Evolutionary conservation across 2,329 filamentous ascomycete species (phyloP), one percentile per base, ranked within the genome.

Genomic region (Arthrobotrys pseudoclavata): DNA sequence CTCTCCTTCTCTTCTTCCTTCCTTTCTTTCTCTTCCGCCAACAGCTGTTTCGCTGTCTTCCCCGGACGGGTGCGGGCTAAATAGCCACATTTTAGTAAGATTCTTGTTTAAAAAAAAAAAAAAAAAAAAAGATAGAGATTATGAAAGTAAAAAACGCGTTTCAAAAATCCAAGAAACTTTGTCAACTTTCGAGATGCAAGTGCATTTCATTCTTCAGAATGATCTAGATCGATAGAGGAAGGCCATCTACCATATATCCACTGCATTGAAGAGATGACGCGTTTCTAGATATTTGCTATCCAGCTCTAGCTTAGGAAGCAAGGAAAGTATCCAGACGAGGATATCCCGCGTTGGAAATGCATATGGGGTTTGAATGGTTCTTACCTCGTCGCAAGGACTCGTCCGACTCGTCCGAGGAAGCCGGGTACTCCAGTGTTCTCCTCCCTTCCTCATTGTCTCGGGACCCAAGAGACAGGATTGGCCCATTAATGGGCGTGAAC

Each of bases 401-500:
- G 37, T 45, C 70, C n/a, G 29, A 20, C 12, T 76, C 66, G 13
- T 62, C 67, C 20, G 64, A 67, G 18, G 55, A 64, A 20, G 60
- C n/a, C 60, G 48, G 37, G 12, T n/a, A 70, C 72, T 42, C 45
- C 47, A 61, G 48, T 22, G 6, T 13, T 34, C 57, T 31, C 64
- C 50, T 69, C 69, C 6, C 64, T 18, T 13, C 61, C 20, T 20
- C 72, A 20, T 26, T 60, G 34, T 24, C 37, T 20, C 60, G 60
- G 29, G 69, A 72, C 15, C 64, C 71, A 45, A 63, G 60, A 12
- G 69, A 45, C 20, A 63, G 31, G 26, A 67, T 70, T 31, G 71
- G 37, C 34, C 45, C 64, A 52, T 76, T 70, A 48, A 67, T 70
- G 12, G 72, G 72, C 31, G 66, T 70, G 34, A 76, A 76, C 10